Evolutionary conservation across 2,329 filamentous ascomycete genomes (phyloP).

Genomic region (Zymoseptoria tritici): DNA sequence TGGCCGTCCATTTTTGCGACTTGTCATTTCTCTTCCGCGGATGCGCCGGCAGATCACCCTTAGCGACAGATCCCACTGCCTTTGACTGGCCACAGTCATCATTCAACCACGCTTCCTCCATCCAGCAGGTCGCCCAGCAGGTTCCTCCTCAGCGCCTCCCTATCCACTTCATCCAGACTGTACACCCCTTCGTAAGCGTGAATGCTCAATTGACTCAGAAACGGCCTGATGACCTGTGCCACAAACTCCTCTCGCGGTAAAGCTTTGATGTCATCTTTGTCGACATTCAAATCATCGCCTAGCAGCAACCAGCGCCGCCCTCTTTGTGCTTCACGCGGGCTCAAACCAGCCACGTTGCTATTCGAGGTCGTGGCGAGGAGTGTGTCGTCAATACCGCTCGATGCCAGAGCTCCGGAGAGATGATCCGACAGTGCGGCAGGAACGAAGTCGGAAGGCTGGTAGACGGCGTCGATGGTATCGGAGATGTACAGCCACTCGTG

Average conservation of each 20-base stretch:
- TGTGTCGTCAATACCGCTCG: not conserved
- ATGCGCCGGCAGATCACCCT: not conserved
- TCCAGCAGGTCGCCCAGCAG: slow-evolving; percentile 29
- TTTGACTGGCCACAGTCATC: too few relatives aligned
- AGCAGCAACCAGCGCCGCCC: slow-evolving; percentile 31
- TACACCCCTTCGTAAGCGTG: slow-evolving; percentile 90
- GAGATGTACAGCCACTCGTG: slow-evolving; percentile 97
- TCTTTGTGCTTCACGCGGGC: not conserved
- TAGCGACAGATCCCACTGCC: not conserved
- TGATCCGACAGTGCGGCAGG: slow-evolving; percentile 76
- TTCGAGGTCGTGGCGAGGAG: slow-evolving; percentile 20
- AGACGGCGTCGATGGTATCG: slow-evolving; percentile 93
- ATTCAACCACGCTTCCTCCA: slow-evolving; percentile 44
- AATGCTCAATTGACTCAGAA: slow-evolving; percentile 87
- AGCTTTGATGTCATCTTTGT: slow-evolving; percentile 48
- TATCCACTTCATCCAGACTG: slow-evolving; percentile 65
- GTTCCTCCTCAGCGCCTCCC: slow-evolving; percentile 47
- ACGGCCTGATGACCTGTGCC: slow-evolving; percentile 71
- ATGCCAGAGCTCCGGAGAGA: slow-evolving; percentile 66
- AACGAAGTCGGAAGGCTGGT: slow-evolving; percentile 62
- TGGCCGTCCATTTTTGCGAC: too few relatives aligned
- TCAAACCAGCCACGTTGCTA: slow-evolving; percentile 14
- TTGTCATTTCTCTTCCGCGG: not conserved
- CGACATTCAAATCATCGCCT: slow-evolving; percentile 47
- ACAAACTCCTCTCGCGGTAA: slow-evolving; percentile 57